Evolutionary conservation across 108 stramenopile species (phyloP), one percentile per base, ranked within the genome.

Genomic region (Cyclotella cryptica): DNA sequence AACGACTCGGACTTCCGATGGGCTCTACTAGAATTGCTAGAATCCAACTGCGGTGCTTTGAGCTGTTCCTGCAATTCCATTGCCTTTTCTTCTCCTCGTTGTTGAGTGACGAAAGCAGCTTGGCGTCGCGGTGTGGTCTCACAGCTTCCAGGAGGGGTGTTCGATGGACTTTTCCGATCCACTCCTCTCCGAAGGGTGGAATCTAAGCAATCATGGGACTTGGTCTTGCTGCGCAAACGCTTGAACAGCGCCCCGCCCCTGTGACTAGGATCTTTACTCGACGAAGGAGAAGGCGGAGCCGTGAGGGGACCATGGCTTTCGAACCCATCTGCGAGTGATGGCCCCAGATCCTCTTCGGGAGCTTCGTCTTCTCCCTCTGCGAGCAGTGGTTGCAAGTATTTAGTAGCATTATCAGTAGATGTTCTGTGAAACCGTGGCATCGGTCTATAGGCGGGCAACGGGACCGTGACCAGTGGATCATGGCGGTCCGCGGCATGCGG

Each of bases 91-190:
- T 21, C 67, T 21, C 49, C 67, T 41, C 14, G n/a, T n/a, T 39
- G 14, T 30, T 68, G 67, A 41, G 39, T 64, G 46, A 52, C 45
- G 66, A 17, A 21, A n/a, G 15, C 47, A 35, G 7, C 2, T 46
- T 49, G 30, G 47, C 19, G 70, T 44, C 44, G 75, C 41, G 24
- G 66, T 54, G 35, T 46, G 44, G 53, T 58, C 44, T 69, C 77
- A 45, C 51, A 47, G 28, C 72, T 83, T 41, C 40, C 64, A 8
- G 77, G 59, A 66, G 79, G 79, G 39, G 63, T 75, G 69, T 61
- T 77, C 18, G 46, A 57, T 44, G 69, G 75, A 77, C 70, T 73
- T 27, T 78, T 76, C 45, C 72, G 78, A 55, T 79, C 78, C 28
- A 78, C 63, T 41, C 81, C 81, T 44, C 57, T 55, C 27, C 74